Conservation (phyloP, 2,329 filamentous ascomycete species). For the Colletotrichum nymphaeae region DNA sequence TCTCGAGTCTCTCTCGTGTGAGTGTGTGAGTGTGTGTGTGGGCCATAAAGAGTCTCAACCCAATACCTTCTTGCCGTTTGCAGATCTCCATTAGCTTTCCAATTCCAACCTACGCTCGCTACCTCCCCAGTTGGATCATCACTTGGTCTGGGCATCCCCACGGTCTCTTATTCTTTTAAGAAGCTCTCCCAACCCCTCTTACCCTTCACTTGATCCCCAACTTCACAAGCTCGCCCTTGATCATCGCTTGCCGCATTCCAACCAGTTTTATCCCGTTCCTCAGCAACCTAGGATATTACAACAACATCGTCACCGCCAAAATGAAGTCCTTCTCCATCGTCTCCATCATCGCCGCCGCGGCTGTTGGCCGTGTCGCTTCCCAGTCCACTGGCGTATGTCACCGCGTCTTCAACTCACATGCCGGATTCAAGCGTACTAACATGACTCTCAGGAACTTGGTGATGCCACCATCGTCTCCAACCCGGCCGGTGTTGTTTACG, state of each 20-base stretch:
- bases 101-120: slow-evolving; percentile 12
- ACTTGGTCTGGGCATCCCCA: not conserved
- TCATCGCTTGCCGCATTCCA: not conserved
- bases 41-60: slow-evolving; percentile 21
- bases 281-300: not conserved
- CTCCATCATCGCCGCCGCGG: slow-evolving; percentile 42
- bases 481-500: slow-evolving; percentile 63
- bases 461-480: slow-evolving; percentile 67
- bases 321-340: slow-evolving; percentile 40
- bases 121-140: not conserved
- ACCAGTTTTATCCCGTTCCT: not conserved
- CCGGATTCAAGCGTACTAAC: not conserved
- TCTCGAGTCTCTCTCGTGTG: no score
- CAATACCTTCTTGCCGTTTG: not conserved
- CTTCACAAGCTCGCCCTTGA: slow-evolving; percentile 3
- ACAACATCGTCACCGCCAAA: slow-evolving; percentile 32
- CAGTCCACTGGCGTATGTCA: slow-evolving; percentile 39
- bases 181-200: slow-evolving; percentile 17
- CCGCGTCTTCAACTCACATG: not conserved
- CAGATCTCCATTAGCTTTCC: slow-evolving; percentile 23
- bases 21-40: not conserved
- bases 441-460: slow-evolving; percentile 47
- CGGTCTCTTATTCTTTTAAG: slow-evolving; percentile 23
- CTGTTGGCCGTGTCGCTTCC: slow-evolving; percentile 43
- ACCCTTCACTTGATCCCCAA: not conserved